Base-by-base conservation (phyloP, 768 basidiomycete species). In the Terana coerulea region DNA sequence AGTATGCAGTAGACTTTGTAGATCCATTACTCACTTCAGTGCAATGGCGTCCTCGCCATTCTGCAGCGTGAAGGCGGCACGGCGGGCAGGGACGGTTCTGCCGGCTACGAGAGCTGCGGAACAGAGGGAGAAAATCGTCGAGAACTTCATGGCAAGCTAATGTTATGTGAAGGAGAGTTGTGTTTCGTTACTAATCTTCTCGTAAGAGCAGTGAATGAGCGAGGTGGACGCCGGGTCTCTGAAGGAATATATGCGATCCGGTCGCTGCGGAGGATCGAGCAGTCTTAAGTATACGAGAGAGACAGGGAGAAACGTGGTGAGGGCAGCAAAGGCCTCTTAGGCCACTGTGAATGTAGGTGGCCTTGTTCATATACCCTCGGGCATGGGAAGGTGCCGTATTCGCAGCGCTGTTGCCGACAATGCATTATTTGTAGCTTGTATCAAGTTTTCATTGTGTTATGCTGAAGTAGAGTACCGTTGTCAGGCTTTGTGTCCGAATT, bases 111-210 rank as follows among this genome's bases (percentile, higher is more conserved):
- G 43, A 21, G 69, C 52, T n/a, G 61, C 57, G 44, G 67, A 52
- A 15, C 54, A 46, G 26, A 64, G 33, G 28, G 67, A 55, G 51
- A 75, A 59, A 52, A 79, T 61, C 42, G 66, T 49, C 46, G 64
- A 64, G 61, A 69, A 69, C 68, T 71, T 74, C 72, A 72, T 76
- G 34, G 49, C 56, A 49, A 51, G 17, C 8, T 14, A 7, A 14
- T n/a, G 7, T 12, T 11, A 12, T 34, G 22, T 10, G 59, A 56
- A 56, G 28, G 49, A 44, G 47, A 48, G 52, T 48, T 35, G 47
- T 33, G 33, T 36, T 49, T 48, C 42, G 47, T 24, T 25, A 56
- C 46, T 24, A 24, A n/a, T 43, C 41, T 43, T 43, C 41, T 24
- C 41, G 6, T n/a, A 24, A 56, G 53, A 54, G 41, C 36, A 10